Evolutionary conservation across 2,329 filamentous ascomycete genomes (phyloP).

Genomic region (Penicillium rolfsii): DNA sequence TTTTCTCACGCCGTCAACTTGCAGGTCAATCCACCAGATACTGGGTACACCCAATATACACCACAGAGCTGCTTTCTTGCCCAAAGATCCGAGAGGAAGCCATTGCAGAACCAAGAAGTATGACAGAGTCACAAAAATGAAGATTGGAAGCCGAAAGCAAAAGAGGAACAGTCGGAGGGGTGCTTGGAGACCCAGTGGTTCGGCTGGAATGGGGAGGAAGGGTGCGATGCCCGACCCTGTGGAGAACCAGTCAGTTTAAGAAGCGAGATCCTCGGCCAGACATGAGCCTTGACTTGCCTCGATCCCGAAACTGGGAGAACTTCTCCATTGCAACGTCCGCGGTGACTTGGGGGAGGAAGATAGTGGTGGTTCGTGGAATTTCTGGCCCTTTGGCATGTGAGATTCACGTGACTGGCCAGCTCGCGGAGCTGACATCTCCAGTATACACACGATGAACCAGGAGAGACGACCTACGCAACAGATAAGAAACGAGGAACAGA

Average conservation of each 20-base stretch:
- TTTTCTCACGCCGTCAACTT: constrained; percentile 93
- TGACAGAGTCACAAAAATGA: constrained; percentile 66
- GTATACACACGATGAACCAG: not conserved
- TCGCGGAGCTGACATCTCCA: not conserved
- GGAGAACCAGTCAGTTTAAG: not conserved
- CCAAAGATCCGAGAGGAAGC: constrained; percentile 69
- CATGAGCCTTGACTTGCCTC: constrained; percentile 63
- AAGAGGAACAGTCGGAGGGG: constrained; percentile 74
- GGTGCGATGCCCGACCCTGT: constrained; percentile 93
- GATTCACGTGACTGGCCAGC: constrained; percentile 16
- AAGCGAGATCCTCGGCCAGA: not conserved
- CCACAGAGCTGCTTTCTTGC: constrained; percentile 87
- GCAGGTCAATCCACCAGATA: constrained; percentile 98
- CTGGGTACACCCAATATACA: constrained; percentile 83
- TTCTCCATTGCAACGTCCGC: constrained; percentile 72
- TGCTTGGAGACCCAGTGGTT: constrained; percentile 64
- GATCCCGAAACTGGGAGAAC: constrained; percentile 88
- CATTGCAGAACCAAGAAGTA: constrained; percentile 85
- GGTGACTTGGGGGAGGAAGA: not conserved
- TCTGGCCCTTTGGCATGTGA: constrained; percentile 22
- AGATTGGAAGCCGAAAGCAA: constrained; percentile 75
- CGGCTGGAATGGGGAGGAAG: constrained; percentile 80
- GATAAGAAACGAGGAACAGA: not conserved
- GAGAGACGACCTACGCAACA: not conserved
- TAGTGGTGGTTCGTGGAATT: constrained; percentile 2